Conservation (phyloP, 148 eudicot species). For the Rhododendron griersonianum region DNA sequence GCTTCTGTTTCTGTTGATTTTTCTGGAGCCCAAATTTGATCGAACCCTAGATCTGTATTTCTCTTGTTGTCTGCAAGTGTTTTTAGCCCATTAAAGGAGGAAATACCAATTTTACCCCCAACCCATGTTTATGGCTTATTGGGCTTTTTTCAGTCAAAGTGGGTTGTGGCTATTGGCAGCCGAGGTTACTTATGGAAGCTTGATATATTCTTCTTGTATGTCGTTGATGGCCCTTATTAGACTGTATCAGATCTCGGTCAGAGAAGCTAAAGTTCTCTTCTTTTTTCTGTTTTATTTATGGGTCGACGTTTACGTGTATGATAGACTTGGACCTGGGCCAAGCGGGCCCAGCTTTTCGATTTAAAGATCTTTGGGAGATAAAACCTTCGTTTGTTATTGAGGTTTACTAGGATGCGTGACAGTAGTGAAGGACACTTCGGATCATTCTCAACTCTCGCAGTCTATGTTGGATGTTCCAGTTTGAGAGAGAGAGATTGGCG, state of each 20-base stretch:
- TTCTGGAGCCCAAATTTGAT: slow-evolving; percentile 10
- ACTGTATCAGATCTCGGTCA: not conserved
- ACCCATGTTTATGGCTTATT: not conserved
- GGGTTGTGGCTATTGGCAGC: not conserved
- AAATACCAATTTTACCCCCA: slow-evolving; percentile 10
- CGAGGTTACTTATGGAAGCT: not conserved
- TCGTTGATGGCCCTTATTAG: not conserved
- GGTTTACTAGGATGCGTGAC: not conserved
- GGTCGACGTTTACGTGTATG: not conserved
- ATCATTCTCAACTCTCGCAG: not conserved
- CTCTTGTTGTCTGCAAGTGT: not conserved
- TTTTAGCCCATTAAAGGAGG: not conserved
- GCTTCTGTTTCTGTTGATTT: slow-evolving; percentile 4
- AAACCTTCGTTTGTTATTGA: not conserved
- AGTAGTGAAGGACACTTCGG: not conserved
- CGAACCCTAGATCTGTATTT: slow-evolving; percentile 5
- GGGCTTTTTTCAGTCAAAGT: slow-evolving; percentile 9
- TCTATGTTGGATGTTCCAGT: not conserved
- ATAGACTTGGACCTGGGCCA: not conserved
- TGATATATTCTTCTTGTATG: not conserved
- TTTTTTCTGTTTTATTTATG: not conserved
- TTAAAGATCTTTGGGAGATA: not conserved
- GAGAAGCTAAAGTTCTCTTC: not conserved
- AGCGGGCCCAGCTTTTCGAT: not conserved
- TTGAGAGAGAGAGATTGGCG: not conserved